Percentiles rank a stretch among this genome's conserved stretches.
These are phyloP conservation scores for Triticum timopheevii DNA, from an alignment of 176 grass and related monocot genomes.

Conservation along the genomic window DNA sequence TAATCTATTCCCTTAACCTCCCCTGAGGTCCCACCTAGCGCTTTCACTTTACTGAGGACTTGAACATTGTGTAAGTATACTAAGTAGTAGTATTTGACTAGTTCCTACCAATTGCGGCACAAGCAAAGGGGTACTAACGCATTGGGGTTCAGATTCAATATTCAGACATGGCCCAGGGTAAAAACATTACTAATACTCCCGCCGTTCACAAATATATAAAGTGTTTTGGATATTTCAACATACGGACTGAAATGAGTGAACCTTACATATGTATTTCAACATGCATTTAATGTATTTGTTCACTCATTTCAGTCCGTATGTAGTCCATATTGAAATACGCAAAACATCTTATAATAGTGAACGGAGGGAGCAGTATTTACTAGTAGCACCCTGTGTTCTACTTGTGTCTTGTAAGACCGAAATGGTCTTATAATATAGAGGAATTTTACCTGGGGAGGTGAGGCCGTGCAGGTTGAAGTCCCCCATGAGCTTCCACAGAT, in stretches of 20 bases:
- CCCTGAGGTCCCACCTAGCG: neutral
- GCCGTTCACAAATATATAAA: too few species aligned
- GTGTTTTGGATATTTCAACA: too few species aligned
- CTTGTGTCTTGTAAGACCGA: neutral
- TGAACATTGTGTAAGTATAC: neutral
- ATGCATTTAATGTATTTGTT: too few species aligned
- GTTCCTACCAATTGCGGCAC: neutral
- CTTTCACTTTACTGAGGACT: neutral
- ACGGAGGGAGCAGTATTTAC: too few species aligned
- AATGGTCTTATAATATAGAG: neutral
- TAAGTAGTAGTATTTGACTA: neutral
- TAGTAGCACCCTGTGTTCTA: neutral
- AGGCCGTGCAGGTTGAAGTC: conserved; percentile 97
- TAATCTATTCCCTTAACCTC: neutral
- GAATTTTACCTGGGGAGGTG: conserved; percentile 59
- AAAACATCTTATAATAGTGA: too few species aligned
- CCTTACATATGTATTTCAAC: too few species aligned
- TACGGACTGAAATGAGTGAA: too few species aligned
- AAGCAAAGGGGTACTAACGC: neutral
- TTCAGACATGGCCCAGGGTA: neutral
- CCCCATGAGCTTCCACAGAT: conserved; percentile 96
- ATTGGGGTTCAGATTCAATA: neutral
- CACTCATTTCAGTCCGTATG: too few species aligned
- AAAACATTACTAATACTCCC: neutral
- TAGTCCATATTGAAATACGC: too few species aligned